Base-by-base conservation (phyloP, 176 grass and related monocot genomes). In the Echinochloa phyllopogon region DNA sequence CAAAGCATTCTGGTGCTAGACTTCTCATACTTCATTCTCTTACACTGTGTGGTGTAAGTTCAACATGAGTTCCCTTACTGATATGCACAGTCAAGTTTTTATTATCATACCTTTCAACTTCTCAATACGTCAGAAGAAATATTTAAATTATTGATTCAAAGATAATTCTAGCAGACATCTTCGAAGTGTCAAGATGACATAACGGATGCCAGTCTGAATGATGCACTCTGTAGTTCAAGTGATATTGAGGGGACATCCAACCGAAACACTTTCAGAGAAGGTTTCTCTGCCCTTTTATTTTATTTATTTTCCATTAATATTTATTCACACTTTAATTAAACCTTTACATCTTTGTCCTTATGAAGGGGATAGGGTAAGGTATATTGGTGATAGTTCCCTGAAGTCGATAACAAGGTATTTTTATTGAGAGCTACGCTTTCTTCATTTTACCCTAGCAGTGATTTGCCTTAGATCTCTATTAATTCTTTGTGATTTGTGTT, bases 11-110 rank as follows among this genome's bases (percentile, higher is more conserved):
- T 64, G 78, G 49, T 85, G 86, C 95, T 48, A 94, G 86, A 83
- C 64, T 97, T 61, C 95, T 97, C 56, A 57, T 92, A 37, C 24
- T 94, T 41, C 92, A 94, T 89, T 94, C 90, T 84, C 88, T 92
- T 79, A 13, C 83, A 52, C 72, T 94, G 24, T 87, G 81, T 78
- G 43, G 36, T 78, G 94, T 96, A 90, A 93, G 90, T 86, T 83
- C 18, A 10, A 39, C 45, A 75, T 65, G 21, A 63, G 42, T 84
- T 79, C 13, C 59, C 49, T 59, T 84, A 40, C 15, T 80, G 55
- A 72, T 78, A 40, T 63, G 4, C 0, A 16, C 11, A 40, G 6
- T 21, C 61, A 68, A 6, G 24, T 7, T 52, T 15, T 72, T 62
- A 33, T 33, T 27, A 25, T 10, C 15, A 14, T 47, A 59, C 52